Conservation (phyloP, 192 early-diverging fungal species). For the Gaertneriomyces sp. region DNA sequence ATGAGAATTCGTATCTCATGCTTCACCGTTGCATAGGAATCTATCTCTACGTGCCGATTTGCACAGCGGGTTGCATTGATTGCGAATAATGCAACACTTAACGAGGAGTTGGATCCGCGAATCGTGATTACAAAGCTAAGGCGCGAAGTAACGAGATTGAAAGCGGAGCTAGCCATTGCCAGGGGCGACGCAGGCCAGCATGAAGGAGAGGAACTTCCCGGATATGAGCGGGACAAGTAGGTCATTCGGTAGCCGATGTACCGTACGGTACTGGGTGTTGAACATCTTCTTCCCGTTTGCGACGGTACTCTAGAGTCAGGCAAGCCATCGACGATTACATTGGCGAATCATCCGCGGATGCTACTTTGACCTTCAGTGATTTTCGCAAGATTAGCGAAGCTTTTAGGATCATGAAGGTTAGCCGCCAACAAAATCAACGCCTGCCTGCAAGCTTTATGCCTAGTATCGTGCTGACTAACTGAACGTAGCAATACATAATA, state of each 20-base stretch:
- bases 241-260: background rate
- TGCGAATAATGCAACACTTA: constrained; percentile 47
- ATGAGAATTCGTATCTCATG: too few relatives aligned
- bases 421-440: too few relatives aligned
- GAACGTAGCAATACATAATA: too few relatives aligned
- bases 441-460: background rate
- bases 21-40: constrained; percentile 38
- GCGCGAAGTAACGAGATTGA: constrained; percentile 48
- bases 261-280: background rate
- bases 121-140: constrained; percentile 51
- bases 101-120: constrained; percentile 59
- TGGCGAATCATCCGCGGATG: constrained; percentile 29
- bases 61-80: constrained; percentile 61
- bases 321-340: constrained; percentile 50
- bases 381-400: constrained; percentile 48
- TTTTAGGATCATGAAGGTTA: constrained; percentile 47
- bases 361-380: constrained; percentile 42
- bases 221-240: constrained; percentile 52
- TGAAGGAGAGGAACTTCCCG: constrained; percentile 47
- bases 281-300: background rate
- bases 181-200: constrained; percentile 38
- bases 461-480: too few relatives aligned
- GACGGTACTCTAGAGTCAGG: constrained; percentile 34
- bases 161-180: constrained; percentile 53
- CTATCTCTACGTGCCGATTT: constrained; percentile 64